Evolutionary conservation across 805 yeast genomes (phyloP), one percentile per base, ranked within the genome.

Genomic region (Yamadazyma scolyti): DNA sequence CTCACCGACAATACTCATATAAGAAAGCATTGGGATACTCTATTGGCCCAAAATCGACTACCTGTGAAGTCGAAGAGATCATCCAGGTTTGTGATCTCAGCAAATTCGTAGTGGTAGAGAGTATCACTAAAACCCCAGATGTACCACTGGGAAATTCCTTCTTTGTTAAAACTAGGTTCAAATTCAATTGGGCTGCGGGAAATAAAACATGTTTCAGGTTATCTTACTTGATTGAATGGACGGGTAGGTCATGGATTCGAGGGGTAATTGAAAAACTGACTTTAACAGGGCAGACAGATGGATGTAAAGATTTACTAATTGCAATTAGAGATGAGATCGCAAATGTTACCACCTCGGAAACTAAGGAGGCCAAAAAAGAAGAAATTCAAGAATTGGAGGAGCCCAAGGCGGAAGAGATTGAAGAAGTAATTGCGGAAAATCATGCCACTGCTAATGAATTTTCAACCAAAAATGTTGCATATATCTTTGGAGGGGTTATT

Each of bases 141-240:
- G 97, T 93, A 10, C 98, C 99, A 1, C 82, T 89, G 47, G 99
- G 99, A 4, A 71, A 71, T 25, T 72, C 84, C 1, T 93, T 93
- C 54, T 67, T 73, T 19, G 88, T 88, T 2, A 70, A 77, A 40
- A 85, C 96, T 0, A 68, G 83, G 38, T 83, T 78, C 46, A 63
- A 79, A 26, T 58, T 87, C 33, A 68, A 81, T 3, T 93, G 98
- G 97, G 87, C 69, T 1, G 66, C 63, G 6, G 56, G 67, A 17
- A 84, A 81, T 47, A 53, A 61, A 15, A 81, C 95, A 4, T 61
- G 66, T 28, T 45, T 93, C 23, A 61, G 61, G 25, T 57, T 83
- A n/a, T 73, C 88, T n/a, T 84, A 73, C 53, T 75, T 76, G 63
- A 72, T 90, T 23, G 81, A 83, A 27, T 93, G 98, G 98, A 75